A percentile compares a stretch with the other conserved stretches of the same genome.
Evolutionary conservation across 2,329 filamentous ascomycete genomes (phyloP).

Genomic region (Trichoderma lentiforme): DNA sequence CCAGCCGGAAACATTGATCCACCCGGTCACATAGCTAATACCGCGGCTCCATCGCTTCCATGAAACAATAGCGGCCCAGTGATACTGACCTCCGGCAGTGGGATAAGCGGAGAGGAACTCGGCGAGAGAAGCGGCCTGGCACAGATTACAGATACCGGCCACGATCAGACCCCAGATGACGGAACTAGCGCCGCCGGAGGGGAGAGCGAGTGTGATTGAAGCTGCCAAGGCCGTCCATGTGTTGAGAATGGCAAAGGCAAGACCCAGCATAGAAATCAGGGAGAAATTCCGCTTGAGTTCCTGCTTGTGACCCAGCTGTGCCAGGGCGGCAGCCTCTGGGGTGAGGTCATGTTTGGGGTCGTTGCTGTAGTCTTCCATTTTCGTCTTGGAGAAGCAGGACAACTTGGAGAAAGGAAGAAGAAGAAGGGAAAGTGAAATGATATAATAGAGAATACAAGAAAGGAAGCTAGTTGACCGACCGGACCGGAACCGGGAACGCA

Average conservation of each 20-base stretch:
- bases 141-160: constrained; percentile 66
- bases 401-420: not conserved
- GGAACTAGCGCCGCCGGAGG: constrained; percentile 66
- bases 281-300: constrained; percentile 51
- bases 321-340: constrained; percentile 40
- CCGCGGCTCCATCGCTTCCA: constrained; percentile 59
- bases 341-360: not conserved
- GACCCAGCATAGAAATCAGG: constrained; percentile 45
- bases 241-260: constrained; percentile 49
- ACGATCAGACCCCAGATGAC: constrained; percentile 68
- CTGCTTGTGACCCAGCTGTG: constrained; percentile 46
- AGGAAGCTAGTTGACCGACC: not conserved
- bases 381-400: constrained; percentile 1
- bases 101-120: constrained; percentile 67
- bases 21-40: constrained; percentile 68
- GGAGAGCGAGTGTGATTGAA: constrained; percentile 51
- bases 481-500: not conserved
- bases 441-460: not conserved
- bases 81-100: constrained; percentile 61
- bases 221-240: constrained; percentile 49
- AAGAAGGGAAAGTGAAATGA: not conserved
- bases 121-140: constrained; percentile 64
- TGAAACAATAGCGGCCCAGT: constrained; percentile 66
- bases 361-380: constrained; percentile 15
- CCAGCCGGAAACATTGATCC: constrained; percentile 72